A percentile compares a stretch with the other conserved stretches of the same genome.
phyloP scores from a whole-genome alignment of 2,329 filamentous ascomycete species.

The Penicillium expansum region DNA sequence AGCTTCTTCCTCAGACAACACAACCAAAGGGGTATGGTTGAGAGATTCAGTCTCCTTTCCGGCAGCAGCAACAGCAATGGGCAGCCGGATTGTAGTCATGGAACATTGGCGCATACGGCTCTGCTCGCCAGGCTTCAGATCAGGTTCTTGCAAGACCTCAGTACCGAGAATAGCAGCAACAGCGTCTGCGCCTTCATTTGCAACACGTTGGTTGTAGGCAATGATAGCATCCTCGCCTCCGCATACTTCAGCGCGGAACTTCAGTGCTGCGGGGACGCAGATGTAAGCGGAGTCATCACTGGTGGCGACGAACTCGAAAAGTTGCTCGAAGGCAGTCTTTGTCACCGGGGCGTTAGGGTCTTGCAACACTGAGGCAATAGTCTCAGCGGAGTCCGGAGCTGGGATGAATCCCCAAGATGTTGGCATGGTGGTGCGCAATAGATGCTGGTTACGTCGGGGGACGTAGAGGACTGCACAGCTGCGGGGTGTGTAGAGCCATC shows the following conservation, averaged over 20 bases:
- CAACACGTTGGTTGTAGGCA: constrained; percentile 62
- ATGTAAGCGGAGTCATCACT: constrained; percentile 69
- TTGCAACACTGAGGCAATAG: constrained; percentile 50
- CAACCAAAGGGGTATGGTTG: neutral
- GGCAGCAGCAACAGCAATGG: constrained; percentile 49
- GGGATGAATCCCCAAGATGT: constrained; percentile 77
- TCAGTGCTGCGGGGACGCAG: constrained; percentile 67
- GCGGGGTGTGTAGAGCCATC: constrained; percentile 79
- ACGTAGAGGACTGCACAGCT: constrained; percentile 80
- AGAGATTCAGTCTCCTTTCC: neutral
- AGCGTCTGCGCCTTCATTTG: constrained; percentile 59
- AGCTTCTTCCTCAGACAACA: constrained; percentile 42
- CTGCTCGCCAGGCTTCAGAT: constrained; percentile 25
- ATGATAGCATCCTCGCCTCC: constrained; percentile 72
- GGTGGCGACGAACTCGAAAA: constrained; percentile 77
- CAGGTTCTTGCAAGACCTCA: constrained; percentile 60
- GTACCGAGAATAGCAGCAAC: constrained; percentile 67
- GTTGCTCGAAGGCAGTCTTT: constrained; percentile 62
- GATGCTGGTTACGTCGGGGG: constrained; percentile 68
- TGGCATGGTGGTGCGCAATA: constrained; percentile 72
- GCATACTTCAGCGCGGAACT: constrained; percentile 66
- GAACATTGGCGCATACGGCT: constrained; percentile 59
- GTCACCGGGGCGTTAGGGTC: constrained; percentile 16
- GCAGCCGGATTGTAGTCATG: constrained; percentile 72
- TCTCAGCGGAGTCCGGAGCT: constrained; percentile 27